Evolutionary conservation across 2,329 filamentous ascomycete species (phyloP), one percentile per base, ranked within the genome.

Genomic region (Aspergillus hortae): DNA sequence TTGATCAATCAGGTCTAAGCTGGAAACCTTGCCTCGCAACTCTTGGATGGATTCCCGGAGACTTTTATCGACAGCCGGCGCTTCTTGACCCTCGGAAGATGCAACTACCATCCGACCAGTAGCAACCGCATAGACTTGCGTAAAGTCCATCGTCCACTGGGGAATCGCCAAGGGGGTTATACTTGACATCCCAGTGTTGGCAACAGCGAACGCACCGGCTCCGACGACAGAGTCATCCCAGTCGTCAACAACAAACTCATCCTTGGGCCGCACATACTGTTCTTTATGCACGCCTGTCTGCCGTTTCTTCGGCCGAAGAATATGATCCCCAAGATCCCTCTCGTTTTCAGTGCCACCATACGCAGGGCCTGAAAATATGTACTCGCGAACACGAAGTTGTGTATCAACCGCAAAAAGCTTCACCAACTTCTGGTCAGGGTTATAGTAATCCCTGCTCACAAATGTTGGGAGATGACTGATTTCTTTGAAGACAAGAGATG

Each of bases 241-340:
- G 51, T 73, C 71, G 54, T 73, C 65, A 17, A 73, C 67, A n/a
- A 73, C 52, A 46, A 73, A 73, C 45, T 70, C 58, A 44, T 61
- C 58, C 12, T 58, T 50, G 19, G 52, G 53, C 43, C 35, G 35
- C n/a, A 46, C 44, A 45, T 45, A 40, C 14, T 45, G 53, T 44
- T 53, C 46, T 36, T 32, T 55, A 25, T 36, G 51, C 36, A 49
- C 42, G 32, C 53, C 44, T 23, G 52, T 40, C 36, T 60, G 54
- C 15, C 61, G 61, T 53, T 51, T 59, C 44, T 52, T 68, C 14
- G 57, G 15, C 2, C 56, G 61, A 6, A 70, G 48, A n/a, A 64
- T 48, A 44, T 61, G 56, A 10, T 45, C 52, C 25, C 60, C 58
- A 6, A 51, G 21, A 12, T 50, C 42, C 32, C 50, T 44, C 41